Evolutionary conservation across 2,329 filamentous ascomycete genomes (phyloP), one percentile per base, ranked within the genome.

Genomic region (Epicoccum nigrum): DNA sequence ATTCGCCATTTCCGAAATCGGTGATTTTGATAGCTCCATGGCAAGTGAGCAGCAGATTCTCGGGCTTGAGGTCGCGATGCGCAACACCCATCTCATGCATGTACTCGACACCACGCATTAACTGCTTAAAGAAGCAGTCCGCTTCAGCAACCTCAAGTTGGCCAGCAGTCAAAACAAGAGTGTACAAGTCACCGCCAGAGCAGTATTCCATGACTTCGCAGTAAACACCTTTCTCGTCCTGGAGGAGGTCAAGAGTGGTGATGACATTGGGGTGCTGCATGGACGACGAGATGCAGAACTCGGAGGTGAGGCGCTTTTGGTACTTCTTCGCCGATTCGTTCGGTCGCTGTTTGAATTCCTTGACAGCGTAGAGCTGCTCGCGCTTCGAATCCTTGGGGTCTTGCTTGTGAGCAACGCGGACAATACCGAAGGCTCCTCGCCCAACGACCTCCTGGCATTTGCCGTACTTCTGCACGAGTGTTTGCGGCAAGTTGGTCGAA

Each of bases 191-290:
- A 52, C 94, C 94, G 54, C 94, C 94, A 30, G 93, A 92, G 72
- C 94, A 99, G 71, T 94, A 99, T 76, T 99, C 94, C 94, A 99
- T 99, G 44, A 99, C 94, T 74, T 99, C 94, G 75, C 94, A 99
- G 74, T 94, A 97, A 70, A 96, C 92, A 54, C 94, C 94, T 77
- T 97, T 97, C 64, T 93, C 86, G 68, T 99, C 94, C 75, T 97
- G 90, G 32, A 99, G 83, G 9, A 99, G 83, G 70, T 99, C 94
- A 45, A 99, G 84, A 1, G 94, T 99, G 74, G 97, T 94, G 64
- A 99, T 99, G 66, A 99, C 91, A 70, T 99, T 99, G 12, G 94
- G 93, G 71, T 99, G 94, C 58, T 92, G 90, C 55, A 99, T 84
- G 8, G 92, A 96, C 0, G 93, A 97, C 1, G 94, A 97, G 64